Conservation (phyloP, 2,329 filamentous ascomycete species). For the Dothidotthia symphoricarpi region DNA sequence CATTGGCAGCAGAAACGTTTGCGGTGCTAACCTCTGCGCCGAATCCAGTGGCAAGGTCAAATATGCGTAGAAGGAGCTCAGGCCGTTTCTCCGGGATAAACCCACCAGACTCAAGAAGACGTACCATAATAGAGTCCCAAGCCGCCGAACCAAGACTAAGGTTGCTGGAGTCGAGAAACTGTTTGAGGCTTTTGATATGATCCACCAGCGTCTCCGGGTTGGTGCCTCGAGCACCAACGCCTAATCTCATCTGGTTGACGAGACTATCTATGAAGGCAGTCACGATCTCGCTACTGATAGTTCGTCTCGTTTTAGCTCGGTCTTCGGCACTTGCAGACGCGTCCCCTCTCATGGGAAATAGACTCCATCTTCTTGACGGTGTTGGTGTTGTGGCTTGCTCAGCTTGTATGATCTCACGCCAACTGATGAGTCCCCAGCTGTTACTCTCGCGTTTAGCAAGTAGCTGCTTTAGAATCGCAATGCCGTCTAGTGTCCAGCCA, state of each 20-base stretch:
- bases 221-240: conserved; percentile 44
- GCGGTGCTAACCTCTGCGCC: conserved; percentile 41
- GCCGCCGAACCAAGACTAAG: conserved; percentile 44
- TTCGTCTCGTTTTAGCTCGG: conserved; percentile 41
- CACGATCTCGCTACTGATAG: conserved; percentile 60
- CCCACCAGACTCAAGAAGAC: conserved; percentile 51
- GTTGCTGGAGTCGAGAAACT: conserved; percentile 38
- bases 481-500: conserved; percentile 47
- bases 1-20: conserved; percentile 31
- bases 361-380: conserved; percentile 20
- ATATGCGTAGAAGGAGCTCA: conserved; percentile 42
- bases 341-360: conserved; percentile 23
- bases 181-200: conserved; percentile 38
- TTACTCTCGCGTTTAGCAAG: conserved; percentile 18
- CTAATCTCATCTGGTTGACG: conserved; percentile 47
- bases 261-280: conserved; percentile 56
- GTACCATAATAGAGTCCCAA: conserved; percentile 50
- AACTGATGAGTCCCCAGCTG: conserved; percentile 41
- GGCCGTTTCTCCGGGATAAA: conserved; percentile 49
- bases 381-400: conserved; percentile 21
- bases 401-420: conserved; percentile 43
- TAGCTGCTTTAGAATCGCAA: conserved; percentile 39
- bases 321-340: conserved; percentile 21
- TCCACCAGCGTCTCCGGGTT: conserved; percentile 35
- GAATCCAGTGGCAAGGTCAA: conserved; percentile 43